phyloP scores from a whole-genome alignment of 2,329 filamentous ascomycete species.

The Sordariomycetes sp. region DNA sequence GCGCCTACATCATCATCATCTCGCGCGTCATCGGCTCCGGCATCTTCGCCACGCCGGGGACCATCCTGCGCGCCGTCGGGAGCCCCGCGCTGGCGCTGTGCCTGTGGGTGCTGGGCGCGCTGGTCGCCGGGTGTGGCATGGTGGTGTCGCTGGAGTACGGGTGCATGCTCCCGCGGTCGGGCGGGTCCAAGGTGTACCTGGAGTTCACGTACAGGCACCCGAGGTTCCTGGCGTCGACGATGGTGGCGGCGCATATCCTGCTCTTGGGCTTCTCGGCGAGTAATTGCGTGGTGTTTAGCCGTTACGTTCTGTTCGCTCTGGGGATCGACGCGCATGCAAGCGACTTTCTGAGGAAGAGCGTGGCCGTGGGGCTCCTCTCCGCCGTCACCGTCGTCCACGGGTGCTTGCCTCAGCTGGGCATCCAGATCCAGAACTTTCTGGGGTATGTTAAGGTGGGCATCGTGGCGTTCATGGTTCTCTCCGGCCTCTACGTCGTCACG shows the following conservation, averaged over 20 bases:
- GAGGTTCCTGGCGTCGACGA: conserved; percentile 50
- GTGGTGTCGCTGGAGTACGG: conserved; percentile 57
- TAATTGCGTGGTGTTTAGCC: conserved; percentile 60
- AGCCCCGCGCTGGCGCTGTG: conserved; percentile 53
- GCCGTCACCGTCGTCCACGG: conserved; percentile 48
- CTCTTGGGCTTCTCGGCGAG: conserved; percentile 57
- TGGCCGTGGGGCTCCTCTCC: conserved; percentile 47
- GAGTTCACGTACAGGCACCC: conserved; percentile 58
- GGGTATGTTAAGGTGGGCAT: conserved; percentile 54
- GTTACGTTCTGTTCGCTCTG: conserved; percentile 52
- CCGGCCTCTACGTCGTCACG: conserved; percentile 47
- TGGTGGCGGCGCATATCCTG: conserved; percentile 53
- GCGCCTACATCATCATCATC: conserved; percentile 56
- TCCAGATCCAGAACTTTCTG: conserved; percentile 48
- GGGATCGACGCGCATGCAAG: conserved; percentile 33
- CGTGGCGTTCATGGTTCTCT: conserved; percentile 49
- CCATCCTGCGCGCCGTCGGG: conserved; percentile 55
- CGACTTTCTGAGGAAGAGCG: conserved; percentile 38
- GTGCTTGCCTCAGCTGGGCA: conserved; percentile 43
- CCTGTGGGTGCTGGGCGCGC: conserved; percentile 53
- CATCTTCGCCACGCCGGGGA: conserved; percentile 61
- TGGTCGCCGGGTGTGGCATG: conserved; percentile 50
- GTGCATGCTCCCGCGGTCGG: conserved; percentile 59
- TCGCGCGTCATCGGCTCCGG: conserved; percentile 60
- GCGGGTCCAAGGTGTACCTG: conserved; percentile 60